Evolutionary conservation across 352 stramenopile species (phyloP).

Genomic region (Globisporangium mamillatum): DNA sequence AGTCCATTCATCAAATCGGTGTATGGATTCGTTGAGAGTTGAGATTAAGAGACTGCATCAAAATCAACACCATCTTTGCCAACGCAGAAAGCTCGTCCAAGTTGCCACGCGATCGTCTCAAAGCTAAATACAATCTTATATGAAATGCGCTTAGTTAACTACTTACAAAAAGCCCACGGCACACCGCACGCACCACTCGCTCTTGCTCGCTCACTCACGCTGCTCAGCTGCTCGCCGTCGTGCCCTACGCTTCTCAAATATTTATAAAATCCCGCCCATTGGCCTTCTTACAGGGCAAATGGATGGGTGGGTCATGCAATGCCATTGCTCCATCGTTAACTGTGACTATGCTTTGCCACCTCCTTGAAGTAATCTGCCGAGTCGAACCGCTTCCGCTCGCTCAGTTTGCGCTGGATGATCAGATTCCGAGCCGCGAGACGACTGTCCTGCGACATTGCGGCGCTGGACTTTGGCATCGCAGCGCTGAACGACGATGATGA

Average conservation of each 20-base stretch:
- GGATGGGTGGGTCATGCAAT: not conserved
- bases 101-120: not conserved
- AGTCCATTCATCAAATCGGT: not conserved
- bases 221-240: not conserved
- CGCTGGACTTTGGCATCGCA: constrained; percentile 18
- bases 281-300: not conserved
- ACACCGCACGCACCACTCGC: not conserved
- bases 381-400: constrained; percentile 75
- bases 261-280: constrained; percentile 2
- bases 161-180: not conserved
- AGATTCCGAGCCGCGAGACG: constrained; percentile 59
- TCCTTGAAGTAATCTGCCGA: constrained; percentile 78
- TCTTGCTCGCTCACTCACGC: not conserved
- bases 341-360: constrained; percentile 18
- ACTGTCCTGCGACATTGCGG: constrained; percentile 25
- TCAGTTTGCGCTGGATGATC: constrained; percentile 60
- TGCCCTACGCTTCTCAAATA: not conserved
- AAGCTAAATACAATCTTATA: constrained; percentile 6
- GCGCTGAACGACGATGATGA: constrained; percentile 5
- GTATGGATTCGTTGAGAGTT: not conserved
- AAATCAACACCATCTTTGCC: not conserved
- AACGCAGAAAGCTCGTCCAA: not conserved
- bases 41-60: not conserved
- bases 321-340: constrained; percentile 3
- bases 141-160: constrained; percentile 1